Evolutionary conservation across 2,329 filamentous ascomycete genomes (phyloP), one percentile per base, ranked within the genome.

Genomic region (Colletotrichum tropicicola): DNA sequence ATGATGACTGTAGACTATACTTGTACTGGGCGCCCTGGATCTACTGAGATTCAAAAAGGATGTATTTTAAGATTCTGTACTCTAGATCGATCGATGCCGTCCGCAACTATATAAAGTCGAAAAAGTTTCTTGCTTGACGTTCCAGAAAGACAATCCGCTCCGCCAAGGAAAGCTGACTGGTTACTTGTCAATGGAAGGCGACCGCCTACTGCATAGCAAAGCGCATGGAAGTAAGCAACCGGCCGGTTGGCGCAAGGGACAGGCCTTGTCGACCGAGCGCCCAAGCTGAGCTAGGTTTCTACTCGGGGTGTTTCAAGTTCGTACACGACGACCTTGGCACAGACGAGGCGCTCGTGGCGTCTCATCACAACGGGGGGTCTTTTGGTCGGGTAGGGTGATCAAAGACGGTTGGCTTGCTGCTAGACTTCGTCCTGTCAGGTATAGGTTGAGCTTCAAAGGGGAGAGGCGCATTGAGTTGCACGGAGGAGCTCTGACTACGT

Each of bases 231-330:
- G 28, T 44, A 19, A 21, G 27, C 25, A 41, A 32, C 30, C n/a
- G 13, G 32, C 25, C 17, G 37, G 47, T n/a, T 35, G 27, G 17
- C n/a, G 23, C 21, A 27, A 47, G 32, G 48, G 49, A 23, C 32
- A 53, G 35, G 17, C 62, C 43, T 61, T 55, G 61, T 55, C 51
- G 37, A 62, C 57, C 62, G 45, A 62, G 62, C 58, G 58, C 28
- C 23, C 27, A 37, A 56, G 37, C 39, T 21, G 44, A 56, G 57
- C 61, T 61, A 61, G 44, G 61, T 37, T 65, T 45, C 28, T 37
- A 27, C 25, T 43, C 49, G 49, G 49, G 49, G 35, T 45, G 62
- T 65, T 65, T 65, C 62, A 65, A 55, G 51, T 65, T 65, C 49
- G 62, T 62, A 56, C n/a, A n/a, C 56, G 51, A 62, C 28, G 43